Conservation (phyloP, 495 filamentous ascomycete species). For the Articulospora tetracladia region DNA sequence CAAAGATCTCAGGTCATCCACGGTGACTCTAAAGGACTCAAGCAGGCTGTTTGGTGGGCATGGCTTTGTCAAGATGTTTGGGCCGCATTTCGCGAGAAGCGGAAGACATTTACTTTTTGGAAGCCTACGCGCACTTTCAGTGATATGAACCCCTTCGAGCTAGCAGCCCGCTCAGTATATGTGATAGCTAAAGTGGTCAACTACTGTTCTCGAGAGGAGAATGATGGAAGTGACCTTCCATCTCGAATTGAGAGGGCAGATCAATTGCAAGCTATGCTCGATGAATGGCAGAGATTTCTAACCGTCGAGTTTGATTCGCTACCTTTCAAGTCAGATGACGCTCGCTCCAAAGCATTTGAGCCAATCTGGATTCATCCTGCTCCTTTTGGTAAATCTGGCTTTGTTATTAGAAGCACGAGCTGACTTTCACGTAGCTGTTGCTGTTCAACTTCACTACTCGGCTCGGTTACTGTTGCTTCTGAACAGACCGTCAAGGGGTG, state of each 20-base stretch:
- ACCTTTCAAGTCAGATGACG: conserved; percentile 7
- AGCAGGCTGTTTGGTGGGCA: conserved; percentile 36
- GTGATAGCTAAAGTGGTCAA: conserved; percentile 19
- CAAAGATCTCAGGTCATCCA: conserved; percentile 34
- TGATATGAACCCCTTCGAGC: conserved; percentile 17
- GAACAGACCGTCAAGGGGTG: conserved; percentile 23
- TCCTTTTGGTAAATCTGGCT: conserved; percentile 17
- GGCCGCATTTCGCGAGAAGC: conserved; percentile 28
- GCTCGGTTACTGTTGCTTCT: conserved; percentile 7
- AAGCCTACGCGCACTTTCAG: conserved; percentile 17
- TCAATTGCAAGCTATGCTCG: conserved; percentile 21
- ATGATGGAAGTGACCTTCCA: conserved; percentile 15
- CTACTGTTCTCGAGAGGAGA: conserved; percentile 18
- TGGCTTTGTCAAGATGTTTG: conserved; percentile 34
- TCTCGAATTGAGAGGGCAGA: conserved; percentile 23
- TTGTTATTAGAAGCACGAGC: background rate
- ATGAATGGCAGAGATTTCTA: conserved; percentile 26
- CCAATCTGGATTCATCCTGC: conserved; percentile 28
- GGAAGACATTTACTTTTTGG: conserved; percentile 26
- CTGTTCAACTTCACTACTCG: conserved; percentile 12
- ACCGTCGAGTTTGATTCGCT: conserved; percentile 25
- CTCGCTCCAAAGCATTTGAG: conserved; percentile 14
- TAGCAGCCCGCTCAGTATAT: conserved; percentile 17
- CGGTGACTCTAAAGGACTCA: conserved; percentile 31
- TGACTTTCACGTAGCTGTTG: background rate